phyloP scores from a whole-genome alignment of 225 moss, liverwort and hornwort genomes.

The Bryoerythrophyllum caledonicum region DNA sequence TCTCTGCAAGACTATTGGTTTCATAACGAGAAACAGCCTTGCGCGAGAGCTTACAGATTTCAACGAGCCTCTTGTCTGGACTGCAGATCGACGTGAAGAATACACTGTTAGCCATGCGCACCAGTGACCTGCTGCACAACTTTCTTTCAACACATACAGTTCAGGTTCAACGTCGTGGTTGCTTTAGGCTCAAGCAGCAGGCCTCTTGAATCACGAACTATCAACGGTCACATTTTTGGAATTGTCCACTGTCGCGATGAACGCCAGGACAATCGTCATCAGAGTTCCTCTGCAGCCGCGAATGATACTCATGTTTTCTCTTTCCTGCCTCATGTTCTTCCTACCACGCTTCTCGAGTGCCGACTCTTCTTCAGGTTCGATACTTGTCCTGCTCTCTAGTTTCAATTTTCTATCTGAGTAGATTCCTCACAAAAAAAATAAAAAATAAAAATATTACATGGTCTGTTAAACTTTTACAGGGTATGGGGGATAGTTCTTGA shows the following conservation, averaged over 20 bases:
- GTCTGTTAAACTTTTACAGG: background rate
- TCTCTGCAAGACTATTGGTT: background rate
- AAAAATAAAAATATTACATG: background rate
- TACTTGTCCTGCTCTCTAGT: background rate
- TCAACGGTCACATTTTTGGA: constrained; percentile 4
- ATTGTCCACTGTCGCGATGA: constrained; percentile 41
- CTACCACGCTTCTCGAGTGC: constrained; percentile 34
- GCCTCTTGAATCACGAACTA: background rate
- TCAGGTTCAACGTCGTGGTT: constrained; percentile 7
- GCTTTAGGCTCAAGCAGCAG: constrained; percentile 1
- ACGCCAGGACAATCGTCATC: constrained; percentile 26
- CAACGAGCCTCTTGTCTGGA: constrained; percentile 5
- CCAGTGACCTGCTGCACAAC: background rate
- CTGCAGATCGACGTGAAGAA: constrained; percentile 4
- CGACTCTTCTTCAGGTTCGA: constrained; percentile 39
- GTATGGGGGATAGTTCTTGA: background rate
- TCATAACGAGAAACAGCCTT: background rate
- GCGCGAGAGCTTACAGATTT: background rate
- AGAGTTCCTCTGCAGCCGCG: constrained; percentile 35
- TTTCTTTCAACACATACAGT: constrained; percentile 3
- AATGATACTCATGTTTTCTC: constrained; percentile 30
- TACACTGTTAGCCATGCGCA: constrained; percentile 11
- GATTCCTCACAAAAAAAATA: background rate
- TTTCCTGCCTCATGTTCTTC: constrained; percentile 34
- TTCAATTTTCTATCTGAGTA: background rate